Conservation (phyloP, 148 eudicot species). For the Talinum fruticosum region DNA sequence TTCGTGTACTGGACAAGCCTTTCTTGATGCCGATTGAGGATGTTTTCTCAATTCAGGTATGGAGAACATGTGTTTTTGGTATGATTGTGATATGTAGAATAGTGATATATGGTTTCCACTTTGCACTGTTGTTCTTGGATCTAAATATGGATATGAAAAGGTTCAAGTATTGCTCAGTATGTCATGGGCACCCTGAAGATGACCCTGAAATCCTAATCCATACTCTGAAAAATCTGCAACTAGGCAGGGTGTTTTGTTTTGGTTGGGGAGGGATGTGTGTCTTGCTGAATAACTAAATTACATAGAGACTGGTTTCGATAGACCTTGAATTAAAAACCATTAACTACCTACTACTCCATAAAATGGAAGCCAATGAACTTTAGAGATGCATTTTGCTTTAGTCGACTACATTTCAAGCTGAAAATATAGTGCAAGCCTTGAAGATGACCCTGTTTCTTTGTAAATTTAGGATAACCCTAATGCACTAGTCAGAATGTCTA, state of each 20-base stretch:
- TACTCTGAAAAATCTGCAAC: too few species aligned
- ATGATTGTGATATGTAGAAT: not conserved
- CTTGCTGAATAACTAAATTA: too few species aligned
- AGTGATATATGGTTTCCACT: not conserved
- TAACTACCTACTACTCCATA: too few species aligned
- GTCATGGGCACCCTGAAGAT: too few species aligned
- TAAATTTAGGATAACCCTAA: not conserved
- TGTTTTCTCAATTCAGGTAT: slow-evolving; percentile 92
- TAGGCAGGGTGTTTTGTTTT: too few species aligned
- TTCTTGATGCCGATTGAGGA: slow-evolving; percentile 98
- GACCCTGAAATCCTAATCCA: too few species aligned
- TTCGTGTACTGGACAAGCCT: slow-evolving; percentile 83
- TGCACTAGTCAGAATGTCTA: not conserved
- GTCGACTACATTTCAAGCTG: too few species aligned
- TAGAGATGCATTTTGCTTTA: too few species aligned
- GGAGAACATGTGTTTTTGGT: not conserved
- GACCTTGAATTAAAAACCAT: too few species aligned
- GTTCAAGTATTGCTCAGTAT: not conserved
- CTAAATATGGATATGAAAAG: not conserved
- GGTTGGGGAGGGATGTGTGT: too few species aligned
- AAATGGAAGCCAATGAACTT: too few species aligned
- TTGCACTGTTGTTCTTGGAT: not conserved
- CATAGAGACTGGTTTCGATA: too few species aligned
- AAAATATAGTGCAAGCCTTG: not conserved
- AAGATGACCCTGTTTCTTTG: not conserved